Percentiles rank a stretch among this genome's conserved stretches.
Evolutionary conservation across 768 basidiomycete genomes (phyloP).

Genomic region (Tulasnella sp.): DNA sequence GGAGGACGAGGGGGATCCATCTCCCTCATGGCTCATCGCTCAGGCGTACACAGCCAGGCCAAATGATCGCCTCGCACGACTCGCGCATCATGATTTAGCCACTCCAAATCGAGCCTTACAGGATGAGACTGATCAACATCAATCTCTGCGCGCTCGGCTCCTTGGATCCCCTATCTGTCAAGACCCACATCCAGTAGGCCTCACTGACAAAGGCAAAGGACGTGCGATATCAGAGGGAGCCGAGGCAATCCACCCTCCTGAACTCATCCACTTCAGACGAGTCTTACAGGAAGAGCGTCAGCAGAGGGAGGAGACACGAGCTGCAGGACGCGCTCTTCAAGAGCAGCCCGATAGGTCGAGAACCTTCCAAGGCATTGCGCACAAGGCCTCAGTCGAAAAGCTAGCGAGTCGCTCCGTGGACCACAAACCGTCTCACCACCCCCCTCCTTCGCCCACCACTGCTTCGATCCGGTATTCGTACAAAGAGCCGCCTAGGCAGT

Average conservation of each 20-base stretch:
- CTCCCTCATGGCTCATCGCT: background rate
- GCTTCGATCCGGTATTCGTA: background rate
- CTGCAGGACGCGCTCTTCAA: background rate
- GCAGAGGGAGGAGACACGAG: background rate
- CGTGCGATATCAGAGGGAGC: background rate
- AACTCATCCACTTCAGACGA: background rate
- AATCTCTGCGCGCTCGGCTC: background rate
- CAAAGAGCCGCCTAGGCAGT: background rate
- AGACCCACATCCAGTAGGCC: background rate
- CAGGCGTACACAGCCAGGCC: background rate
- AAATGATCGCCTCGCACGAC: background rate
- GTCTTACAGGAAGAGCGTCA: slow-evolving; percentile 3
- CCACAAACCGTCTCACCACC: background rate
- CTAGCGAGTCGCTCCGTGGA: background rate
- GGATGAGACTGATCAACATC: background rate
- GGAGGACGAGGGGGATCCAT: background rate
- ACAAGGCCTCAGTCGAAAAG: background rate
- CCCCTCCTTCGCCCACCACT: background rate
- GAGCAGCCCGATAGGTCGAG: background rate
- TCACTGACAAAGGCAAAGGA: background rate
- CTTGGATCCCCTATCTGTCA: background rate
- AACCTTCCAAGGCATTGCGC: background rate
- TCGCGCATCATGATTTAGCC: background rate
- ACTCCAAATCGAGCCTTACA: background rate
- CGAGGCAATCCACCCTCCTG: background rate